Evolutionary conservation across 192 early-diverging fungal genomes (phyloP), one percentile per base, ranked within the genome.

Genomic region (Linnemannia hyalina): DNA sequence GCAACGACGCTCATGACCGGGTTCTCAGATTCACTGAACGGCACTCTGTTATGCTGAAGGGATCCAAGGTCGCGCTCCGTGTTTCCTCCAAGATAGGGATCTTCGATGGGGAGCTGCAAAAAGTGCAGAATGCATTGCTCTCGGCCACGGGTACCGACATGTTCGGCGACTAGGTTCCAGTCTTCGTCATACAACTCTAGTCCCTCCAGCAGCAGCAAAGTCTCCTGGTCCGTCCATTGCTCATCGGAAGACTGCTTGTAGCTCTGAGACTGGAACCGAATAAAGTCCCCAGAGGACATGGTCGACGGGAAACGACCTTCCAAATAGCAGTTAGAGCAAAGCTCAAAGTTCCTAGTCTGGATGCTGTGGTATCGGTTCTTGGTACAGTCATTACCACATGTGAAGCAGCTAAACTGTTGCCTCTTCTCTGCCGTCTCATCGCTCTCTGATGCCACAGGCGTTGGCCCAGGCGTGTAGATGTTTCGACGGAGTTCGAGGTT

Each of bases 131-230:
- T 93, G 78, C 98, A 99, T 81, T 98, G 95, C 71, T 98, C 97
- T 78, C 95, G 95, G 4, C 94, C 95, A 44, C 95, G 90, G 18
- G 97, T 97, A 0, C 97, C 97, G 6, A 99, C 97, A 76, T 98
- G 97, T 68, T 97, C 97, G 22, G 98, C 93, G 49, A 99, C 93
- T 57, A 93, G 92, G 74, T 93, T 91, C 98, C 98, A 99, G 82
- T 99, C 97, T 63, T 98, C 96, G 68, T 98, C 96, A 89, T 92
- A 98, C 91, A 97, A 90, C 82, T 99, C 98, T 26, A 99, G 87
- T 3, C 93, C 98, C 90, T 99, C 98, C 42, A 99, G 88, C 49
- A 99, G 87, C 41, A 96, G 87, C 35, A 98, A 88, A 16, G 92
- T 95, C 83, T 99, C 98, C 87, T 96, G 93, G 68, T 97, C 94